Percentiles rank a stretch among this genome's conserved stretches.
Evolutionary conservation across 2,329 filamentous ascomycete species (phyloP).

Genomic region (Basipetospora chlamydospora): DNA sequence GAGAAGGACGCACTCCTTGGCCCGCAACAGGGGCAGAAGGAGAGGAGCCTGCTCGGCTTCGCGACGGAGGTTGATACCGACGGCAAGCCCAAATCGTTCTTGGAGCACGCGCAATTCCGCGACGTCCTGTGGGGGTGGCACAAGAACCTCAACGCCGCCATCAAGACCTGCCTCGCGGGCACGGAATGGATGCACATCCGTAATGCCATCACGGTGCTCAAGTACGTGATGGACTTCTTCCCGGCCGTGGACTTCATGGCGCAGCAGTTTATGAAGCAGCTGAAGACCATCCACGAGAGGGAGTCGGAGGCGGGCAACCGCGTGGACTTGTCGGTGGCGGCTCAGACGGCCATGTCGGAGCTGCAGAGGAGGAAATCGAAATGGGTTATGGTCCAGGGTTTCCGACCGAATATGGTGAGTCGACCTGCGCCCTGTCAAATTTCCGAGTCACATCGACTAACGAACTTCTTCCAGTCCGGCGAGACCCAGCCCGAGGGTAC

Average conservation of each 20-base stretch:
- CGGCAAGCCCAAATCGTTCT: slow-evolving; percentile 53
- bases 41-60: slow-evolving; percentile 57
- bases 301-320: slow-evolving; percentile 46
- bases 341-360: slow-evolving; percentile 55
- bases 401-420: slow-evolving; percentile 48
- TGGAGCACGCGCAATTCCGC: slow-evolving; percentile 78
- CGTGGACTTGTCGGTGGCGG: slow-evolving; percentile 61
- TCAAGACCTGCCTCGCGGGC: slow-evolving; percentile 68
- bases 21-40: slow-evolving; percentile 21
- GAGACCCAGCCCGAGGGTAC: slow-evolving; percentile 14
- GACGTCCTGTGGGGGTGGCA: slow-evolving; percentile 85
- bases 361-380: slow-evolving; percentile 50
- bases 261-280: slow-evolving; percentile 44
- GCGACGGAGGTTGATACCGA: slow-evolving; percentile 54
- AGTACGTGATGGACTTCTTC: slow-evolving; percentile 66
- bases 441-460: not conserved
- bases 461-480: slow-evolving; percentile 12
- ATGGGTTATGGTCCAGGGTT: slow-evolving; percentile 64
- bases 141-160: slow-evolving; percentile 59
- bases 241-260: slow-evolving; percentile 86
- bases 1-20: slow-evolving; percentile 60
- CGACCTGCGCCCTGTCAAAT: slow-evolving; percentile 10
- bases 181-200: slow-evolving; percentile 96
- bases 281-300: slow-evolving; percentile 51
- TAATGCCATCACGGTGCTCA: slow-evolving; percentile 84